Percentiles rank a stretch among this genome's conserved stretches.
phyloP scores from a whole-genome alignment of 371 early-diverging fungal species.

The Mortierella sp. region DNA sequence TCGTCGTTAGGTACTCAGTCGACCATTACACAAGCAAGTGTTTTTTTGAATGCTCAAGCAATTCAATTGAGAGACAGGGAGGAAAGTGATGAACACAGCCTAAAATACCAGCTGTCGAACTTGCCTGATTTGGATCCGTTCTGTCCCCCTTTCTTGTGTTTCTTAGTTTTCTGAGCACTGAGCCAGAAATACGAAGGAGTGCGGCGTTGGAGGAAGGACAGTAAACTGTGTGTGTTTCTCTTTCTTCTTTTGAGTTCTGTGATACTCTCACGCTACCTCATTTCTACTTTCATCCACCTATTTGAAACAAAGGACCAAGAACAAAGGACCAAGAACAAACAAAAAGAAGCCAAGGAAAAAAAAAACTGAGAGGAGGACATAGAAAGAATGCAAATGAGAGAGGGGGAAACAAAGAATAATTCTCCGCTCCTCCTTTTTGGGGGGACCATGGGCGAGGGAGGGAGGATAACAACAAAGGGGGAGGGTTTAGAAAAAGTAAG shows the following conservation, averaged over 20 bases:
- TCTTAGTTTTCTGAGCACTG: slow-evolving; percentile 1
- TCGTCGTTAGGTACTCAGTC: slow-evolving; percentile 13
- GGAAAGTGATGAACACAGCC: slow-evolving; percentile 16
- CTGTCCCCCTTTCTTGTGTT: not conserved
- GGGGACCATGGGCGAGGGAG: not conserved
- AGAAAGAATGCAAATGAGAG: too few relatives aligned
- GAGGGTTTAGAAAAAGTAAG: not conserved
- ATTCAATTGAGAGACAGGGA: not conserved
- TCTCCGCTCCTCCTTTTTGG: not conserved
- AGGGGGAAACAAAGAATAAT: not conserved
- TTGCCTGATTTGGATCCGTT: slow-evolving; percentile 8
- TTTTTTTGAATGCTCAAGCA: slow-evolving; percentile 9
- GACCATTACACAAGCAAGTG: slow-evolving; percentile 4
- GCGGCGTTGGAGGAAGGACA: not conserved
- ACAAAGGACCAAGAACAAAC: too few relatives aligned
- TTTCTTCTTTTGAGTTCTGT: not conserved
- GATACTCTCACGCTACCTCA: not conserved
- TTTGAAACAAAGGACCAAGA: too few relatives aligned
- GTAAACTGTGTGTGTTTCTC: not conserved
- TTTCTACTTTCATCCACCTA: not conserved
- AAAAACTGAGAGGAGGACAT: not conserved
- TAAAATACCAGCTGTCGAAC: not conserved
- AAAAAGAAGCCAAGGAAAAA: not conserved
- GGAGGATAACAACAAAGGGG: not conserved
- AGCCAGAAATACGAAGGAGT: not conserved